Evolutionary conservation across 1,284 basidiomycete genomes (phyloP), one percentile per base, ranked within the genome.

Genomic region (Ganoderma boninense): DNA sequence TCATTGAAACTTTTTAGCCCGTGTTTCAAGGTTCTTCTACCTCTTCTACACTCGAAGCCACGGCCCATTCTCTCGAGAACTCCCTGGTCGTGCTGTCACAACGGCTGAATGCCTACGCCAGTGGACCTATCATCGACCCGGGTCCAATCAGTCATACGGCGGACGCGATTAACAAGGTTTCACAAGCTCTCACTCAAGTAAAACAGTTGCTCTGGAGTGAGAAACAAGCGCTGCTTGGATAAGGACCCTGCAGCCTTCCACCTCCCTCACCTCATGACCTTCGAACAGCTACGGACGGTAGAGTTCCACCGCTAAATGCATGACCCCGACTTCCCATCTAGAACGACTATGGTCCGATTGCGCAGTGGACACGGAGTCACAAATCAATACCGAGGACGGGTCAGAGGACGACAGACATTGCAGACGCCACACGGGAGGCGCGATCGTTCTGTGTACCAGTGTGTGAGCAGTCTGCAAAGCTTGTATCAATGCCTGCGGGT

Each of bases 91-190:
- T 77, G 20, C 80, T 95, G 46, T 88, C 91, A 2, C 78, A 85
- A 44, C 86, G 86, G 76, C 78, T 94, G 61, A 79, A 81, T 32
- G 74, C 80, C 32, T 80, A 89, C 26, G 83, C 88, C 6, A 79
- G 79, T 40, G 81, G 79, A 57, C 74, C 82, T 7, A 70, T 80
- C 38, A 57, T 87, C 63, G 90, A 94, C 74, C 83, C 85, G 29
- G 67, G 75, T 23, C 81, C 85, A 20, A 87, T 95, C 65, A 86
- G 85, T 35, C 81, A 84, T 61, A 89, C 87, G 4, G 92, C 92
- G n/a, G 91, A 94, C 71, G 88, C 91, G 1, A 92, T 95, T 60
- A 80, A 82, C 60, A 92, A 90, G 77, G 88, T 92, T 16, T 85
- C 88, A 2, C 85, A 88, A 72, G 92, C 92, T 13, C 81, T 94